Evolutionary conservation across 2,329 filamentous ascomycete genomes (phyloP).

Genomic region (Rugonectria rugulosa): DNA sequence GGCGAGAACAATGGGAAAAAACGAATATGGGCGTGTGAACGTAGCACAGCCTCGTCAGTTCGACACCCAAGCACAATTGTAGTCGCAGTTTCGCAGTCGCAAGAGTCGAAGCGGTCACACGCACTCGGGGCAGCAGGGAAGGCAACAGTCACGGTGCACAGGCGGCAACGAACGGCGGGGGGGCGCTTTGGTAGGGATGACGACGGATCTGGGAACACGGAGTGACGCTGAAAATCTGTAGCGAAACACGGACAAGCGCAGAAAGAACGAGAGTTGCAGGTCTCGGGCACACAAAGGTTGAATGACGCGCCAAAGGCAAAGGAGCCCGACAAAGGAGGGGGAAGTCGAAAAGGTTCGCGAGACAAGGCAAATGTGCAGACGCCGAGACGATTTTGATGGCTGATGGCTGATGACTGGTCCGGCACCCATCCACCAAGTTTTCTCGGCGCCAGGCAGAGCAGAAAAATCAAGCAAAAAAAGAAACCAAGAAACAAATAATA

Average conservation of each 20-base stretch:
- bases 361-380: constrained; percentile 26
- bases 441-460: neutral
- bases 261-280: constrained; percentile 11
- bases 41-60: constrained; percentile 29
- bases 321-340: constrained; percentile 8
- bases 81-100: constrained; percentile 12
- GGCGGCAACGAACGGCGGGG: constrained; percentile 24
- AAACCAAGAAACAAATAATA: constrained; percentile 8
- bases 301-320: constrained; percentile 1
- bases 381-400: too few species aligned
- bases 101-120: constrained; percentile 31
- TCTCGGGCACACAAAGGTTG: constrained; percentile 13
- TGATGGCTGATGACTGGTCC: too few species aligned
- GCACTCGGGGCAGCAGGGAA: constrained; percentile 25
- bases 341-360: constrained; percentile 12
- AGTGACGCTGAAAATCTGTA: constrained; percentile 18
- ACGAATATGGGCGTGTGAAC: constrained; percentile 15
- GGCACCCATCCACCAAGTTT: too few species aligned
- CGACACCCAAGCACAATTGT: constrained; percentile 19
- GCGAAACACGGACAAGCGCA: constrained; percentile 20
- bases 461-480: neutral
- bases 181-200: constrained; percentile 13
- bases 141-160: constrained; percentile 36
- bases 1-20: constrained; percentile 12
- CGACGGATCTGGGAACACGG: constrained; percentile 23